Conservation (phyloP, 208 protist species). For the Trypanosomatidae sp. region DNA sequence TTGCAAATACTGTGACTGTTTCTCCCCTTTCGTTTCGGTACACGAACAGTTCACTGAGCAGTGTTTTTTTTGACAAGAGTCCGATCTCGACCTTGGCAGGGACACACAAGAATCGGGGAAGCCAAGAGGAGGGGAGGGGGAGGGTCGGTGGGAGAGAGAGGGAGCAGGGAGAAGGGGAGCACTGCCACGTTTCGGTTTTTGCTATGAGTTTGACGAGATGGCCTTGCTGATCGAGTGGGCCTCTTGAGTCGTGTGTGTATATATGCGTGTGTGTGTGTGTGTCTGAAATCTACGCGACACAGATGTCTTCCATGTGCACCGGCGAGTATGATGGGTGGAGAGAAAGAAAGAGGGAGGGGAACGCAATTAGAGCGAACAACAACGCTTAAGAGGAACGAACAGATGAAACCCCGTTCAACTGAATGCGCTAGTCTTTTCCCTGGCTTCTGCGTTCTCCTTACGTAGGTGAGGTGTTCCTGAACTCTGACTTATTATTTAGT, state of each 20-base stretch:
- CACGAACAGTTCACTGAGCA: neutral
- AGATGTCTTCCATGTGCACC: neutral
- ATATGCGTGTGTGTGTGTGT: neutral
- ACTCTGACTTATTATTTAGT: neutral
- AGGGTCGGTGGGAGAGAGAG: neutral
- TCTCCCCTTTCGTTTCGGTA: neutral
- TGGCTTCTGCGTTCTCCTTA: too few species aligned
- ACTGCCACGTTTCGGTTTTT: neutral
- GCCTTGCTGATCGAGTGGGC: neutral
- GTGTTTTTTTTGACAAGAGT: neutral
- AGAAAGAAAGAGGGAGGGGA: neutral
- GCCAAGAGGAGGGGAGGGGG: neutral
- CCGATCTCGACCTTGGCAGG: neutral
- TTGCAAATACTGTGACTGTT: neutral
- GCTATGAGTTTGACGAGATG: neutral
- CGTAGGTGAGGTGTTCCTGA: neutral
- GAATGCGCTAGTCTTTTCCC: neutral
- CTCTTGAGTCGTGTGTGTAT: neutral
- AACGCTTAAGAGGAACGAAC: neutral
- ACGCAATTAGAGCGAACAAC: neutral
- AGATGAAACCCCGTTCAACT: neutral
- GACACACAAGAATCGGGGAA: neutral
- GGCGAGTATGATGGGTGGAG: neutral
- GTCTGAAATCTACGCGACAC: neutral
- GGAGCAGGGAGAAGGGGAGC: neutral